Percentiles rank a stretch among this genome's conserved stretches.
These are phyloP conservation scores for Monosporascus sp. DNA, from an alignment of 2,329 filamentous ascomycete species.

Conservation along the genomic window DNA sequence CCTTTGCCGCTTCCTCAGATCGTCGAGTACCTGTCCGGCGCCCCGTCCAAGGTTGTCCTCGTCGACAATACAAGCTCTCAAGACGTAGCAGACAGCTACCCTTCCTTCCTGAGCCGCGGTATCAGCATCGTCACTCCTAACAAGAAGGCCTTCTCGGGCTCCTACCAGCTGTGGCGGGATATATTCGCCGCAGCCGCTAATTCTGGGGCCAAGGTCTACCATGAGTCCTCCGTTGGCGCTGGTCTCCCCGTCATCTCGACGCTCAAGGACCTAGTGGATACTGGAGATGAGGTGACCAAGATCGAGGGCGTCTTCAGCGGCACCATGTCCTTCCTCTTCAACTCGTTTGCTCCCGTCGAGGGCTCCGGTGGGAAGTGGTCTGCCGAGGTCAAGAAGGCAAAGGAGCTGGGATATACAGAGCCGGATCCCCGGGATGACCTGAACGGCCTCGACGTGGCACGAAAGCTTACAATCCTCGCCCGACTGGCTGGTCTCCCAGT, in stretches of 20 bases:
- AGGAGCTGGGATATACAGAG: conserved; percentile 88
- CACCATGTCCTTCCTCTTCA: conserved; percentile 98
- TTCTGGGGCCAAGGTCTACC: conserved; percentile 78
- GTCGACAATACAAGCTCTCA: conserved; percentile 96
- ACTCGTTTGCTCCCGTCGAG: conserved; percentile 82
- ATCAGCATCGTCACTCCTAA: conserved; percentile 94
- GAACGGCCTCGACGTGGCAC: conserved; percentile 85
- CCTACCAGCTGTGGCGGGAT: conserved; percentile 74
- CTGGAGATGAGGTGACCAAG: conserved; percentile 83
- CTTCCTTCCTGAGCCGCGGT: conserved; percentile 70
- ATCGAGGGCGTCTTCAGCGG: conserved; percentile 98
- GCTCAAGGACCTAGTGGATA: conserved; percentile 87
- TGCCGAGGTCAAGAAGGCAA: conserved; percentile 85
- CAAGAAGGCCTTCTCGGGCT: conserved; percentile 94
- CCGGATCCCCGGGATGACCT: conserved; percentile 82
- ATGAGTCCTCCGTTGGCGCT: conserved; percentile 91
- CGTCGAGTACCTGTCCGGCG: conserved; percentile 69
- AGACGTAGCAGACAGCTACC: conserved; percentile 78
- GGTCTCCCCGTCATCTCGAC: conserved; percentile 92
- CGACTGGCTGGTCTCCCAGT: conserved; percentile 77
- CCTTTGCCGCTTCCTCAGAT: conserved; percentile 66
- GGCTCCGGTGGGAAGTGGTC: conserved; percentile 79
- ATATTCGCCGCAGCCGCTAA: conserved; percentile 72
- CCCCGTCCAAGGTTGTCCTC: conserved; percentile 73
- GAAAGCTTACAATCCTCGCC: conserved; percentile 92